These are phyloP conservation scores for Phalaenopsis aphrodite DNA, from an alignment of 106 monocot genomes.

Conservation along the genomic window DNA sequence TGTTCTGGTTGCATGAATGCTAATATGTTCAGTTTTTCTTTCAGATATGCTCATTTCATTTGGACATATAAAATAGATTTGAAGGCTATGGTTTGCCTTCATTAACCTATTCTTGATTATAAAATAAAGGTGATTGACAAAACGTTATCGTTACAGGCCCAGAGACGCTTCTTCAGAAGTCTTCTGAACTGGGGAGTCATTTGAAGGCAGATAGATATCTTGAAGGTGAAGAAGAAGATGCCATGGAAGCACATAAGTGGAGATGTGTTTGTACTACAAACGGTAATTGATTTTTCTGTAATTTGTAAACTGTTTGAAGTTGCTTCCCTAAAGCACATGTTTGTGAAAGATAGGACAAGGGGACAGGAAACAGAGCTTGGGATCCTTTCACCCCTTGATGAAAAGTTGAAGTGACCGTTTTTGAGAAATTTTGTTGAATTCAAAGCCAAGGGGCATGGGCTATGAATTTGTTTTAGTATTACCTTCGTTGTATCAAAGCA, in stretches of 20 bases:
- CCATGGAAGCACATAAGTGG: constrained; percentile 75
- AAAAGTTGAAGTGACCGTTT: background rate
- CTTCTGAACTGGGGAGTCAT: constrained; percentile 46
- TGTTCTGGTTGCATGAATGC: background rate
- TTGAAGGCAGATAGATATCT: constrained; percentile 18
- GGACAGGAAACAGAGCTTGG: background rate
- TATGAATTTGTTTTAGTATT: background rate
- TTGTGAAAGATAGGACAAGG: background rate
- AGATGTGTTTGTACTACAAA: constrained; percentile 63
- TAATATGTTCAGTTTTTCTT: background rate
- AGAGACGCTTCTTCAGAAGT: constrained; percentile 58
- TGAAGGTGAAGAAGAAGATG: constrained; percentile 65
- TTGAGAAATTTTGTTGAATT: background rate
- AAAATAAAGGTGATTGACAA: background rate
- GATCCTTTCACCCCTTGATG: background rate
- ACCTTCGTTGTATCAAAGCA: background rate
- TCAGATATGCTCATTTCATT: background rate
- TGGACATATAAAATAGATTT: background rate
- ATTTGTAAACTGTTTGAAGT: background rate
- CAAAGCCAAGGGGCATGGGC: background rate
- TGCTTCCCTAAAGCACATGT: background rate
- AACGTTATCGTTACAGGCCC: constrained; percentile 51
- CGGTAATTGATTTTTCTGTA: constrained; percentile 32
- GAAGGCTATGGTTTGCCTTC: background rate
- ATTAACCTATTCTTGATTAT: background rate